phyloP scores from a whole-genome alignment of 805 yeast genomes.

The Ogataea nonfermentans region DNA sequence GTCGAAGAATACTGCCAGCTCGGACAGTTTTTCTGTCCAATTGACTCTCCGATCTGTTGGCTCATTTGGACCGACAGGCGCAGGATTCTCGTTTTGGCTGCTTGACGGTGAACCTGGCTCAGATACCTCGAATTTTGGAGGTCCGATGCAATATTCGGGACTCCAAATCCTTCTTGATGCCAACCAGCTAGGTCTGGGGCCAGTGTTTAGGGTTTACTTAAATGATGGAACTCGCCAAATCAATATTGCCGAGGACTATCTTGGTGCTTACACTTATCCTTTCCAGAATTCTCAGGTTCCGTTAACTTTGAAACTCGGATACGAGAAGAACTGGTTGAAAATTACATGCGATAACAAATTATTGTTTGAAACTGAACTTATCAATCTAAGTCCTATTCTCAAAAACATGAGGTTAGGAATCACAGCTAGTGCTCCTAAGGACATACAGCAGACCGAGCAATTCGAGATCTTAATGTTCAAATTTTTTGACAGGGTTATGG shows the following conservation, averaged over 20 bases:
- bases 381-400: constrained; percentile 41
- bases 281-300: constrained; percentile 74
- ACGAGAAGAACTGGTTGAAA: constrained; percentile 45
- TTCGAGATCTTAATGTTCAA: constrained; percentile 64
- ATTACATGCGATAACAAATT: constrained; percentile 72
- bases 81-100: constrained; percentile 62
- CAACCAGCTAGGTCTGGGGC: constrained; percentile 41
- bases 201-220: constrained; percentile 55
- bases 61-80: constrained; percentile 43
- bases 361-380: constrained; percentile 61
- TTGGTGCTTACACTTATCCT: constrained; percentile 35
- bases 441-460: constrained; percentile 44
- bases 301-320: constrained; percentile 61
- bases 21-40: constrained; percentile 48
- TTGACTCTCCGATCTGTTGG: constrained; percentile 63
- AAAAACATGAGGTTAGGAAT: constrained; percentile 50
- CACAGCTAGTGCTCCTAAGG: constrained; percentile 44
- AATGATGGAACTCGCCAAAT: constrained; percentile 54
- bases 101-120: constrained; percentile 32
- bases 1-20: constrained; percentile 33
- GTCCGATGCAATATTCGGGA: constrained; percentile 62
- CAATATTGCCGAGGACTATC: constrained; percentile 22
- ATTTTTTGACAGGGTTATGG: constrained; percentile 47
- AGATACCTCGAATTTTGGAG: constrained; percentile 45
- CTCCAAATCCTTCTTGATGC: constrained; percentile 59